Conservation (phyloP, 2,329 filamentous ascomycete species). For the Emericellopsis atlantica region DNA sequence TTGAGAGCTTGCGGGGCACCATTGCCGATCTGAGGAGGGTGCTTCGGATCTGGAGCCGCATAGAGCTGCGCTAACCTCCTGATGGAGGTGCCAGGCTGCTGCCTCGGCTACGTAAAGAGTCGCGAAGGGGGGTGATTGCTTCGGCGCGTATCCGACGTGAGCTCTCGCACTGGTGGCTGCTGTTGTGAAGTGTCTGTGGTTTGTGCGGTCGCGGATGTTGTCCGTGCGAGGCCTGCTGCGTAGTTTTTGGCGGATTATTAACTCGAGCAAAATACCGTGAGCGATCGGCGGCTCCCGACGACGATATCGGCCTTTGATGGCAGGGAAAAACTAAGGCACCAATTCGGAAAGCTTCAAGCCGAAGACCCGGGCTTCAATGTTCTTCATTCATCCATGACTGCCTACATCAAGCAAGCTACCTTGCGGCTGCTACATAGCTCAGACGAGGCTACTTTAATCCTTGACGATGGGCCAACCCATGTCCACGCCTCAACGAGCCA, state of each 20-base stretch:
- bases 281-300: neutral
- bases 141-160: too few species aligned
- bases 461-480: constrained; percentile 43
- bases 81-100: neutral
- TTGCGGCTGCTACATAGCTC: constrained; percentile 58
- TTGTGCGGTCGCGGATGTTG: too few species aligned
- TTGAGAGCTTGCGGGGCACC: constrained; percentile 15
- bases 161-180: too few species aligned
- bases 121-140: too few species aligned
- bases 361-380: too few species aligned
- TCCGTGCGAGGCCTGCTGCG: too few species aligned
- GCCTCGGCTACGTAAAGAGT: neutral
- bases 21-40: constrained; percentile 14
- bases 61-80: constrained; percentile 1
- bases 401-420: constrained; percentile 58
- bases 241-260: too few species aligned
- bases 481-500: constrained; percentile 85
- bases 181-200: too few species aligned
- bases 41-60: constrained; percentile 2
- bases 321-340: neutral
- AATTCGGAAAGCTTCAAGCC: neutral
- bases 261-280: too few species aligned
- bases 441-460: constrained; percentile 53
- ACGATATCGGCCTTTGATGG: constrained; percentile 1
- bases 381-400: neutral